Base-by-base conservation (phyloP, 352 stramenopile species). In the Blastocystis sp. region DNA sequence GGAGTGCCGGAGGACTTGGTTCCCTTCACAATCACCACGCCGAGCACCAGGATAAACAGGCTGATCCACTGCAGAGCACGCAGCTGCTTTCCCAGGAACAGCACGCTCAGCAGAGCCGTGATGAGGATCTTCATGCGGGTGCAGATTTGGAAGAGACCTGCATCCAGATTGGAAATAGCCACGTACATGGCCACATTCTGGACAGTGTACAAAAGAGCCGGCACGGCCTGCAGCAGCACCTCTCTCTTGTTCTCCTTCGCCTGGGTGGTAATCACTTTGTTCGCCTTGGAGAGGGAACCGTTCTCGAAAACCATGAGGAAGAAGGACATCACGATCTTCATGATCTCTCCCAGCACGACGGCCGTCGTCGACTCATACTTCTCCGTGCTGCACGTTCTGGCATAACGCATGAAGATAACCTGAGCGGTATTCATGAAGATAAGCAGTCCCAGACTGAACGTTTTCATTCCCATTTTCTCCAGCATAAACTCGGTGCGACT, bases 101-200 rank as follows among this genome's bases (percentile, higher is more conserved):
- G 64, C 0, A 96, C 92, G 79, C 90, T 94, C 23, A 97, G 93
- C 52, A 96, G 88, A 11, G 93, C 94, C 0, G 93, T 96, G 11
- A 93, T 96, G 11, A 97, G 88, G 38, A 97, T 92, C 89, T 97
- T 97, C 56, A 92, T 91, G 90, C 96, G 94, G 74, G 95, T 95
- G 21, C 92, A 94, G 11, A 97, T 93, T 89, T 96, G 93, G 82
- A 94, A 96, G 48, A 93, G 91, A 0, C 93, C 92, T 11, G 93
- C 92, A 89, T 95, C 92, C 5, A 97, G 89, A 80, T 96, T 95
- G 11, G 89, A 92, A 28, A 96, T 89, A 1, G 94, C 94, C 21
- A 95, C 87, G 86, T 95, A 96, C 17, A 94, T 89, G 2, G 96
- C 70, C 45, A 94, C 93, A 86, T 97, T 97, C 88, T 96, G 93